Evolutionary conservation across 129 eudicot species (phyloP), one percentile per base, ranked within the genome.

Genomic region (Escallonia rubra): DNA sequence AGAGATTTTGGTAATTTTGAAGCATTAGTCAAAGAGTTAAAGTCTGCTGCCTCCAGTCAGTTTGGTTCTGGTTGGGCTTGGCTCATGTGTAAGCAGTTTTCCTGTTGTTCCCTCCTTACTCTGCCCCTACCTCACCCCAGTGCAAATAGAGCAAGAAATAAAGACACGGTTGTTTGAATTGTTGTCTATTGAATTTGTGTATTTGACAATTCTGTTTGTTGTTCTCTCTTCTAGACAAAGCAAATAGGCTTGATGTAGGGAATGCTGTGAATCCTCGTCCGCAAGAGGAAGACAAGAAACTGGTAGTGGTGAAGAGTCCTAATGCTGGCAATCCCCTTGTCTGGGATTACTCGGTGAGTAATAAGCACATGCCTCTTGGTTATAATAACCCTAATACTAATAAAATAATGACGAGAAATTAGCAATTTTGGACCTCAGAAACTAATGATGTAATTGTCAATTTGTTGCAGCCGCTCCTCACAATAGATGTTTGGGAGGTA

Each of bases 51-150:
- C 11, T 59, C 93, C 6, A 82, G 94, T 38, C 99, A 94, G 74
- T 94, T 94, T 68, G 99, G 96, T 79, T 94, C 99, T 62, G 99
- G 99, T 74, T 94, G 99, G 99, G 90, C 97, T 63, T 94, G 99
- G 99, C 97, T 94, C 72, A 90, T 67, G 8, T 90, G 97, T 94
- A 75, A 89, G 99, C 60, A 56, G 12, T 43, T 52, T 41, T 3
- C 23, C 47, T 43, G 92, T 47, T 41, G 58, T 57, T 58, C 15
- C 34, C 34, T 23, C 34, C 34, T 23, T 23, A 23, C 34, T 23
- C 34, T 23, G 47, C 41, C 34, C 41, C n/a, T 7, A 34, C 8
- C 16, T 51, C 13, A 13, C 61, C 47, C 60, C 53, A 10, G 59
- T 52, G 47, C 41, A 7, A 23, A 23, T 23, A 23, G 34, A 23